phyloP scores from a whole-genome alignment of 2,329 filamentous ascomycete genomes.

The Xylaria sp. region DNA sequence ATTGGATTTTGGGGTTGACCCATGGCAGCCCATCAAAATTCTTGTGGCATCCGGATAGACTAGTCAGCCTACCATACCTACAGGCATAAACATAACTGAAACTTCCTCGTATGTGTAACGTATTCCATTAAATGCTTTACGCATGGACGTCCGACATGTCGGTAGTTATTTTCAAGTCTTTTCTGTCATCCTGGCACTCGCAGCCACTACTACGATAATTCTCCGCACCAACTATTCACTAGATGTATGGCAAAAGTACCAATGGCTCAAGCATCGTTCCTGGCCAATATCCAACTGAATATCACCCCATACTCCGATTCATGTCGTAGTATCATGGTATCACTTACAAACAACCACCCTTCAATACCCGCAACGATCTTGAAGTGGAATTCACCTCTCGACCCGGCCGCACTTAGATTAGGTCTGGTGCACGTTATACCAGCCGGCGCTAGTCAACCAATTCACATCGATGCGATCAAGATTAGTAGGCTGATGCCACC shows the following conservation, averaged over 20 bases:
- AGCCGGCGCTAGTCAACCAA: neutral
- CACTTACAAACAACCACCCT: slow-evolving; percentile 17
- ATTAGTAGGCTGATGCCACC: slow-evolving; percentile 21
- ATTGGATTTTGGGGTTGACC: too few relatives aligned
- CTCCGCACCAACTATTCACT: neutral
- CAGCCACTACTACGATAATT: neutral
- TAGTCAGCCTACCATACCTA: too few relatives aligned
- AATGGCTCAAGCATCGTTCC: slow-evolving; percentile 18
- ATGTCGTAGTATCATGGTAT: slow-evolving; percentile 6
- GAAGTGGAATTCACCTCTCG: slow-evolving; percentile 24
- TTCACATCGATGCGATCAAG: slow-evolving; percentile 17
- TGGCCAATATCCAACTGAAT: slow-evolving; percentile 6
- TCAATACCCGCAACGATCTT: slow-evolving; percentile 17
- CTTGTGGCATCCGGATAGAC: too few relatives aligned
- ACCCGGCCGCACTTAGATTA: slow-evolving; percentile 20
- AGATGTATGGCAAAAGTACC: neutral
- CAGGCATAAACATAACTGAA: too few relatives aligned
- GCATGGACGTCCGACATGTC: too few relatives aligned
- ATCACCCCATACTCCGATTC: neutral
- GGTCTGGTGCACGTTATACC: slow-evolving; percentile 11
- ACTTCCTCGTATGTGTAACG: too few relatives aligned
- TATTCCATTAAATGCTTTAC: too few relatives aligned
- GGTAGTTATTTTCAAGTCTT: too few relatives aligned
- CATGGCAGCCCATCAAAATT: too few relatives aligned
- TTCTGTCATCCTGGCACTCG: neutral